phyloP scores from a whole-genome alignment of 1,284 basidiomycete species.

The Caloboletus inedulis region DNA sequence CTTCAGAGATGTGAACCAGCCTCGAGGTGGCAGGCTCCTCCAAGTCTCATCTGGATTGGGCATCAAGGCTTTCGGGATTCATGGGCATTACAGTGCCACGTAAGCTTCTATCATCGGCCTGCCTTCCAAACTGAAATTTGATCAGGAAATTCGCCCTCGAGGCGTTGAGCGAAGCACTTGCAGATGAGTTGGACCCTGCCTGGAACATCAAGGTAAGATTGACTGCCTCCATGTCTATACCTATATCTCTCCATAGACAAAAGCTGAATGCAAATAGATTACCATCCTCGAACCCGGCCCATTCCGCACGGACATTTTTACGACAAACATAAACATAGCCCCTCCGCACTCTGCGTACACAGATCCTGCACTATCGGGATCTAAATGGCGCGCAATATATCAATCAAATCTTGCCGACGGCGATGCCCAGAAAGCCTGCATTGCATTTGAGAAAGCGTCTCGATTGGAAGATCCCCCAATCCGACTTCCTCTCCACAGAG shows the following conservation, averaged over 20 bases:
- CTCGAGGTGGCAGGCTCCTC: constrained; percentile 33
- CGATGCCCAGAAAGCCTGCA: constrained; percentile 23
- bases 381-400: constrained; percentile 4
- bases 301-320: constrained; percentile 17
- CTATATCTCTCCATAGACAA: not conserved
- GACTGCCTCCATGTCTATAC: not conserved
- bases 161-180: constrained; percentile 24
- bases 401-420: constrained; percentile 4
- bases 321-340: not conserved
- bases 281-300: constrained; percentile 25
- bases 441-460: constrained; percentile 18
- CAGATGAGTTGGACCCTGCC: constrained; percentile 25
- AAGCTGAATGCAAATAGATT: constrained; percentile 13
- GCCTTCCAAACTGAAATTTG: not conserved
- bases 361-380: constrained; percentile 7
- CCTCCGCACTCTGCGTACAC: constrained; percentile 21
- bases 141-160: constrained; percentile 30
- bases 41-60: constrained; percentile 30
- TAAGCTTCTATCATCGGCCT: not conserved
- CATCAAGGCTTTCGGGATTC: constrained; percentile 3
- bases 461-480: constrained; percentile 29
- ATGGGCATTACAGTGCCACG: constrained; percentile 27
- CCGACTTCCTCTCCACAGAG: constrained; percentile 24
- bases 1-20: constrained; percentile 38
- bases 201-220: constrained; percentile 32